phyloP scores from a whole-genome alignment of 768 basidiomycete species.

The Lanmaoa pseudosensibilis region DNA sequence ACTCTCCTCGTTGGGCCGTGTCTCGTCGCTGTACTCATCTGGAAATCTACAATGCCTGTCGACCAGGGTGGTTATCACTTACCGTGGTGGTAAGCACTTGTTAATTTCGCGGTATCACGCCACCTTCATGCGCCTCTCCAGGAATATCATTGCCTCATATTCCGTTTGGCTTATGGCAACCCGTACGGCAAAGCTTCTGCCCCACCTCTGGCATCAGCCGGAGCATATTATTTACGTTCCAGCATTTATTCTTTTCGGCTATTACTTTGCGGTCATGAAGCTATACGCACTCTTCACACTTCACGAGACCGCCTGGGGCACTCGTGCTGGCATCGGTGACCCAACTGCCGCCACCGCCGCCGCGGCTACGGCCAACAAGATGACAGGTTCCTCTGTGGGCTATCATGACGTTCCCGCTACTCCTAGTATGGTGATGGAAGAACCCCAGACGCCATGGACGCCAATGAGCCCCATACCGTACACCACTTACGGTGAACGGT shows the following conservation, averaged over 20 bases:
- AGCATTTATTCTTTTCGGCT: slow-evolving; percentile 87
- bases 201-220: slow-evolving; percentile 77
- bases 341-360: slow-evolving; percentile 74
- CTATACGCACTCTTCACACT: slow-evolving; percentile 86
- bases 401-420: background rate
- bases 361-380: slow-evolving; percentile 28
- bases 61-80: slow-evolving; percentile 75
- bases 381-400: slow-evolving; percentile 23
- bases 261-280: slow-evolving; percentile 96
- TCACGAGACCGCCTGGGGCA: slow-evolving; percentile 96
- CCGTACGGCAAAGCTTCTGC: slow-evolving; percentile 75
- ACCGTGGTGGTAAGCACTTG: slow-evolving; percentile 68
- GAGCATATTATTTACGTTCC: slow-evolving; percentile 79
- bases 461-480: background rate
- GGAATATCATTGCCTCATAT: slow-evolving; percentile 71
- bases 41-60: slow-evolving; percentile 71
- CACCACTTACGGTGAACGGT: background rate
- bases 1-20: slow-evolving; percentile 83
- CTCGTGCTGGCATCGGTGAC: slow-evolving; percentile 91
- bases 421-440: background rate
- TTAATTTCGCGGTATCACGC: background rate
- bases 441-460: background rate
- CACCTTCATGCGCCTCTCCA: slow-evolving; percentile 25
- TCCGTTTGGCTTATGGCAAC: slow-evolving; percentile 69
- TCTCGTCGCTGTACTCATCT: slow-evolving; percentile 74